Evolutionary conservation across 805 yeast species (phyloP).

Genomic region (Myxozyma mucilagina): DNA sequence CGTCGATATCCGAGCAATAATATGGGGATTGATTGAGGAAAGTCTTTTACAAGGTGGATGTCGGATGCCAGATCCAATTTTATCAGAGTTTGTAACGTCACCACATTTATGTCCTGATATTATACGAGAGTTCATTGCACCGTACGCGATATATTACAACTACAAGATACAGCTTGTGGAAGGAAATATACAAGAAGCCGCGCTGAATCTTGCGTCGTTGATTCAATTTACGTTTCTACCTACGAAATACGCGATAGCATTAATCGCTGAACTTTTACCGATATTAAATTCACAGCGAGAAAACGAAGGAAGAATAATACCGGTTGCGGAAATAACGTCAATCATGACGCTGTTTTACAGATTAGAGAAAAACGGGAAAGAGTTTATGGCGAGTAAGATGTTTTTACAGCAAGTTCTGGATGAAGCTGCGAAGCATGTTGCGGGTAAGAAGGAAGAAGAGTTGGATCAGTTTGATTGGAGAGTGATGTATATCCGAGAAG

Average conservation of each 20-base stretch:
- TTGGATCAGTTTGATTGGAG: constrained; percentile 32
- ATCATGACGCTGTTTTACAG: constrained; percentile 33
- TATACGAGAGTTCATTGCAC: constrained; percentile 38
- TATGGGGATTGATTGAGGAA: constrained; percentile 37
- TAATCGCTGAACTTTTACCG: constrained; percentile 19
- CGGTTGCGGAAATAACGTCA: constrained; percentile 21
- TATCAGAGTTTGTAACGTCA: constrained; percentile 14
- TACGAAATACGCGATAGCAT: constrained; percentile 4
- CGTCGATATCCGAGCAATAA: constrained; percentile 28
- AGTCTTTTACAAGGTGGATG: constrained; percentile 25
- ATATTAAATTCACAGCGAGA: constrained; percentile 8
- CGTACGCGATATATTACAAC: constrained; percentile 38
- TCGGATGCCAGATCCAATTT: constrained; percentile 20
- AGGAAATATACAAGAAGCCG: constrained; percentile 26
- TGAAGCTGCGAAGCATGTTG: neutral
- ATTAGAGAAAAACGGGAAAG: constrained; percentile 29
- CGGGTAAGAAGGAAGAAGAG: neutral
- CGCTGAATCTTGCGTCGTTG: constrained; percentile 32
- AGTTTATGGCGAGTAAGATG: constrained; percentile 16
- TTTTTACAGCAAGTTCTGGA: constrained; percentile 25
- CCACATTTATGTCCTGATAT: constrained; percentile 24
- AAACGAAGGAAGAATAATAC: constrained; percentile 17
- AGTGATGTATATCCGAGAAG: neutral
- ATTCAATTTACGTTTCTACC: constrained; percentile 38
- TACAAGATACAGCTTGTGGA: constrained; percentile 15